These are phyloP conservation scores for Alternaria arborescens DNA, from an alignment of 2,329 filamentous ascomycete genomes.

Conservation along the genomic window DNA sequence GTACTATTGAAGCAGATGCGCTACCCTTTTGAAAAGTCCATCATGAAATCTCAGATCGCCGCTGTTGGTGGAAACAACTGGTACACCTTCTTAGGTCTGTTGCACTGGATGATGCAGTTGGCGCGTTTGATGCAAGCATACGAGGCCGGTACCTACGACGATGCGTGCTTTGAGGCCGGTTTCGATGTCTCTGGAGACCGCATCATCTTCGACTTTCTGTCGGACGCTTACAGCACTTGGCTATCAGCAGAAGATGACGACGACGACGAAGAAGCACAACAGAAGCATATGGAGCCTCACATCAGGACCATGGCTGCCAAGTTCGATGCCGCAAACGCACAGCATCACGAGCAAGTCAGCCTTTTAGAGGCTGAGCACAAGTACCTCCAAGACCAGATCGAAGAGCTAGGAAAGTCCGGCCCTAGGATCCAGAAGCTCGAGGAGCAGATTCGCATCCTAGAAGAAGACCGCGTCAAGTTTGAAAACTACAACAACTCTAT, in stretches of 20 bases:
- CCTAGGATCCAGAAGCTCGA: constrained; percentile 85
- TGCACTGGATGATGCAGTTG: constrained; percentile 99
- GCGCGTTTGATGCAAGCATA: constrained; percentile 93
- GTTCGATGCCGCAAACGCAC: constrained; percentile 85
- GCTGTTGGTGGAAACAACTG: constrained; percentile 97
- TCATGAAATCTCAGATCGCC: constrained; percentile 94
- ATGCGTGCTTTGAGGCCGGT: constrained; percentile 86
- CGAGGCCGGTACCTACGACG: constrained; percentile 79
- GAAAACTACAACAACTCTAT: constrained; percentile 92
- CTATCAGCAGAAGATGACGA: constrained; percentile 78
- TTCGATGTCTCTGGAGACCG: constrained; percentile 88
- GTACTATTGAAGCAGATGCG: constrained; percentile 90
- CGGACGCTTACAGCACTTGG: constrained; percentile 91
- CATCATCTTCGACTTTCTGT: constrained; percentile 93
- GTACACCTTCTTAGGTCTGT: constrained; percentile 89
- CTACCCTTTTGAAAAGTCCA: constrained; percentile 94
- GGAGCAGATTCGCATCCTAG: constrained; percentile 89
- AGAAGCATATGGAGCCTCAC: constrained; percentile 77
- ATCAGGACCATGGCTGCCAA: constrained; percentile 85
- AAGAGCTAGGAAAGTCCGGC: constrained; percentile 85
- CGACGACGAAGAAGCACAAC: constrained; percentile 80
- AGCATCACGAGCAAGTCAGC: constrained; percentile 83
- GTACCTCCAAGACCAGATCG: constrained; percentile 82
- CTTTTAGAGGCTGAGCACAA: constrained; percentile 87
- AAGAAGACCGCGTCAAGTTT: constrained; percentile 94